These are phyloP conservation scores for Polyplosphaeria fusca DNA, from an alignment of 495 filamentous ascomycete genomes.

Conservation along the genomic window DNA sequence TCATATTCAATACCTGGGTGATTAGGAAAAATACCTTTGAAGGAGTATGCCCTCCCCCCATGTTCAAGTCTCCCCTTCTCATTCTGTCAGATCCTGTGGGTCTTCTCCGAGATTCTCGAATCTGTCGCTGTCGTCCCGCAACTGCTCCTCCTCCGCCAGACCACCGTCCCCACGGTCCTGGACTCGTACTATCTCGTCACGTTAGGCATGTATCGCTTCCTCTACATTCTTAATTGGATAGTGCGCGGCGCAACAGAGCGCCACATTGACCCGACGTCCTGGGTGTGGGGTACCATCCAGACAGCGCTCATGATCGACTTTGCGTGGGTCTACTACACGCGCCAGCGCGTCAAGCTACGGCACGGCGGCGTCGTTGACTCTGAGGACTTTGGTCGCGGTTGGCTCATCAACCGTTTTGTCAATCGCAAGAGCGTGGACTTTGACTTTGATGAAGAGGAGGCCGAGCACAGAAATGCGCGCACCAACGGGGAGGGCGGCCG, in stretches of 20 bases:
- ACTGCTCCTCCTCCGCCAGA: slow-evolving; percentile 86
- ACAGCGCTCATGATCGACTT: slow-evolving; percentile 92
- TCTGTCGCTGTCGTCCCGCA: slow-evolving; percentile 88
- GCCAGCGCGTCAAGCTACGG: slow-evolving; percentile 91
- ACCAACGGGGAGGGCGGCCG: slow-evolving; percentile 23
- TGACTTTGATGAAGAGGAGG: slow-evolving; percentile 33
- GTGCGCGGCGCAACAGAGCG: slow-evolving; percentile 54
- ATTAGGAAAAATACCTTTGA: slow-evolving; percentile 46
- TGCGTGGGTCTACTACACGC: slow-evolving; percentile 91
- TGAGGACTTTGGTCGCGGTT: slow-evolving; percentile 80
- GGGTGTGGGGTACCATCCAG: slow-evolving; percentile 86
- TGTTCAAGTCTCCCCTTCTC: neutral
- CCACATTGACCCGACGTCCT: slow-evolving; percentile 65
- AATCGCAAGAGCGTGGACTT: slow-evolving; percentile 36
- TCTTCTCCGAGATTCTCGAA: slow-evolving; percentile 87
- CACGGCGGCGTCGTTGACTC: slow-evolving; percentile 89
- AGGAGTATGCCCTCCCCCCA: slow-evolving; percentile 45
- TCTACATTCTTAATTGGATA: slow-evolving; percentile 95
- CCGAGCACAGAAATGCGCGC: slow-evolving; percentile 1
- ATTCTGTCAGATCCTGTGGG: slow-evolving; percentile 62
- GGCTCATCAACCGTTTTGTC: slow-evolving; percentile 57
- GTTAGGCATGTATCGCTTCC: slow-evolving; percentile 80
- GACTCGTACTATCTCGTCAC: slow-evolving; percentile 90
- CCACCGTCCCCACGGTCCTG: slow-evolving; percentile 91
- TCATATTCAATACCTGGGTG: slow-evolving; percentile 52